A percentile compares a stretch with the other conserved stretches of the same genome.
Evolutionary conservation across 169 alveolate species (phyloP).

Genomic region (Babesia ovis): DNA sequence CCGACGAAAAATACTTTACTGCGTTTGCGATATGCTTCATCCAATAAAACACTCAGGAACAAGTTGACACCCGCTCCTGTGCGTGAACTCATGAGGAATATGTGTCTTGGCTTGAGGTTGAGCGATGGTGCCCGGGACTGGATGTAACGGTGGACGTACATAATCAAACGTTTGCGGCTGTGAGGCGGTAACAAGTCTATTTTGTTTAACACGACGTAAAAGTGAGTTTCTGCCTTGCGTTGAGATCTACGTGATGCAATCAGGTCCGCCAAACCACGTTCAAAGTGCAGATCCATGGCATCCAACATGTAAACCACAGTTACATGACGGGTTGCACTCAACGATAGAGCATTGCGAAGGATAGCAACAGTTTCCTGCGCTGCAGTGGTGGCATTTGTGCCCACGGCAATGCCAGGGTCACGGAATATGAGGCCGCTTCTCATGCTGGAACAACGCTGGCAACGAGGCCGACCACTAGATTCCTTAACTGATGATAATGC

Average conservation of each 20-base stretch:
- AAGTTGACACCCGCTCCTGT: conserved; percentile 45
- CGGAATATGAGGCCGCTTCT: conserved; percentile 32
- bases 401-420: conserved; percentile 19
- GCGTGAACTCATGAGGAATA: conserved; percentile 45
- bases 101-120: conserved; percentile 38
- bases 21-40: conserved; percentile 19
- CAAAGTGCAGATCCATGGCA: conserved; percentile 54
- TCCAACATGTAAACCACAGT: conserved; percentile 60
- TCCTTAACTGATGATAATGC: not conserved
- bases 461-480: conserved; percentile 4
- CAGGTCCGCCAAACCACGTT: conserved; percentile 36
- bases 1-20: conserved; percentile 59
- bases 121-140: conserved; percentile 17
- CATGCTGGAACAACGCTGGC: conserved; percentile 55
- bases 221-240: conserved; percentile 20
- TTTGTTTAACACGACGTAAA: conserved; percentile 55
- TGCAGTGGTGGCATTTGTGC: conserved; percentile 41
- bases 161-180: conserved; percentile 33
- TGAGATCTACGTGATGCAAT: conserved; percentile 8
- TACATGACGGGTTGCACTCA: conserved; percentile 20
- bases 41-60: conserved; percentile 42
- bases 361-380: conserved; percentile 48
- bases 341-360: conserved; percentile 40
- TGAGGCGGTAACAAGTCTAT: conserved; percentile 59
- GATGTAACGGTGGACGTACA: conserved; percentile 46